These are phyloP conservation scores for Colletotrichum orchidophilum DNA, from an alignment of 2,329 filamentous ascomycete genomes.

Conservation along the genomic window DNA sequence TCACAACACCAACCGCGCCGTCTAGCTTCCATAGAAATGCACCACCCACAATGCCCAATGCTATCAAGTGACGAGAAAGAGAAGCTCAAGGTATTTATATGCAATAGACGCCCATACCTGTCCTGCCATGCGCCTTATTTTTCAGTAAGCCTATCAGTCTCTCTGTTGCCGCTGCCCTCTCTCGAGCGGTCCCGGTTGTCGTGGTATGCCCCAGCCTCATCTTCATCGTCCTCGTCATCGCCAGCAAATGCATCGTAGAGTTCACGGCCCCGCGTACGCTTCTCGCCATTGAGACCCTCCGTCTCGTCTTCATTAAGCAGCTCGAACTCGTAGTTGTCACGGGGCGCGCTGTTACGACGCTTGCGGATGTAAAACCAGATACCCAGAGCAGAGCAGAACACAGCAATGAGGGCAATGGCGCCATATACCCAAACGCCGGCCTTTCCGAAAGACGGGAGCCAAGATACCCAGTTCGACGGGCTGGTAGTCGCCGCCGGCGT, in stretches of 20 bases:
- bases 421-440: slow-evolving; percentile 96
- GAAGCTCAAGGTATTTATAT: slow-evolving; percentile 25
- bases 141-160: slow-evolving; percentile 31
- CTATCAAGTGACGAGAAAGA: slow-evolving; percentile 20
- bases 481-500: slow-evolving; percentile 53
- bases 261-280: slow-evolving; percentile 79
- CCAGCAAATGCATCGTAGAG: slow-evolving; percentile 98
- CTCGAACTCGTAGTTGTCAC: slow-evolving; percentile 93
- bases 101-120: slow-evolving; percentile 24
- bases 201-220: slow-evolving; percentile 53
- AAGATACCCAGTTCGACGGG: slow-evolving; percentile 81
- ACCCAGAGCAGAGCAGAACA: slow-evolving; percentile 85
- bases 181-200: slow-evolving; percentile 34
- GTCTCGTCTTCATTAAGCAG: slow-evolving; percentile 85
- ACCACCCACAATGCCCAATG: slow-evolving; percentile 40
- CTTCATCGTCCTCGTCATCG: slow-evolving; percentile 79
- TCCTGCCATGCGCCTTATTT: slow-evolving; percentile 31
- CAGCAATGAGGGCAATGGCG: slow-evolving; percentile 81
- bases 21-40: slow-evolving; percentile 19
- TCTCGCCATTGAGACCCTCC: slow-evolving; percentile 62
- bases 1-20: slow-evolving; percentile 2
- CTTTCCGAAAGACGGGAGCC: slow-evolving; percentile 88
- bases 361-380: slow-evolving; percentile 84
- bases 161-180: slow-evolving; percentile 28
- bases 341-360: slow-evolving; percentile 77